A percentile compares a stretch with the other conserved stretches of the same genome.
Evolutionary conservation across 805 yeast genomes (phyloP).

Genomic region (Monosporozyma solicola): DNA sequence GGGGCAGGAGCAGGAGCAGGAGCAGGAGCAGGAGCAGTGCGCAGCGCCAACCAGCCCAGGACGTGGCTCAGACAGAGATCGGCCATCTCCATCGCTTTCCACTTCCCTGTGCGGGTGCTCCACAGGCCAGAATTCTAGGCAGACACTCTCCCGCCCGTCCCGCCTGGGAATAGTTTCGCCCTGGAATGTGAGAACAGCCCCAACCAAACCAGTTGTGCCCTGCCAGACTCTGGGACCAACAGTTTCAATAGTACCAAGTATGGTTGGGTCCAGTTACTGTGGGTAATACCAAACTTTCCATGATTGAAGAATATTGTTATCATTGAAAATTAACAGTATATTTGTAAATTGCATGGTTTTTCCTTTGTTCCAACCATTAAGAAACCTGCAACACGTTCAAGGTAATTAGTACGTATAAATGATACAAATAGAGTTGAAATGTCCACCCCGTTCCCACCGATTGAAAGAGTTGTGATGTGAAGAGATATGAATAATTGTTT

Average conservation of each 20-base stretch:
- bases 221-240: not conserved
- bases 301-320: not conserved
- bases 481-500: too few relatives aligned
- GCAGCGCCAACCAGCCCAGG: too few relatives aligned
- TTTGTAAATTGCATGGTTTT: not conserved
- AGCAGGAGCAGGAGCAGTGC: too few relatives aligned
- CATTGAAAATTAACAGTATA: not conserved
- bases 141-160: too few relatives aligned
- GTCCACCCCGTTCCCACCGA: not conserved
- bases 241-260: not conserved
- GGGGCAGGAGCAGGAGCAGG: too few relatives aligned
- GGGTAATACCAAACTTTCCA: not conserved
- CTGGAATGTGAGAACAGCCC: too few relatives aligned
- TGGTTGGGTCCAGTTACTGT: not conserved
- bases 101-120: too few relatives aligned
- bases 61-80: too few relatives aligned
- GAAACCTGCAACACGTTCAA: not conserved
- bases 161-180: not conserved
- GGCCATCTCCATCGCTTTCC: too few relatives aligned
- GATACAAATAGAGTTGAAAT: not conserved
- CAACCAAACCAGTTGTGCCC: not conserved
- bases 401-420: conserved; percentile 1
- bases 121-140: too few relatives aligned
- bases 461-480: not conserved
- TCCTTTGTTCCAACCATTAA: not conserved